Conservation (phyloP, 1,284 basidiomycete species). For the Pyrrhoderma noxium region DNA sequence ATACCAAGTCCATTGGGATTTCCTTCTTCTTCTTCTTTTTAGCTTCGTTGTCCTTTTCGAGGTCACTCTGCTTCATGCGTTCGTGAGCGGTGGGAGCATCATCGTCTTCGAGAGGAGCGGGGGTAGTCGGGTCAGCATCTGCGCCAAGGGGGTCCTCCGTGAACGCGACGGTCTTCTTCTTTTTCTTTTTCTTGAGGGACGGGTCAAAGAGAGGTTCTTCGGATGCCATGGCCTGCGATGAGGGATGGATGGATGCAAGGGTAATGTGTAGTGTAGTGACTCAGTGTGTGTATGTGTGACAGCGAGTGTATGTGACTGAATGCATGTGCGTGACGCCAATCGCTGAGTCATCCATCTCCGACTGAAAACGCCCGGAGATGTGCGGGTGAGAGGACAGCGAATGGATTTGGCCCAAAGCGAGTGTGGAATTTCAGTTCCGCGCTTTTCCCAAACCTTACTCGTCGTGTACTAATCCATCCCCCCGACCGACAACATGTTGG, state of each 20-base stretch:
- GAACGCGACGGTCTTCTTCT: conserved; percentile 81
- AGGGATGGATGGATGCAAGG: conserved; percentile 18
- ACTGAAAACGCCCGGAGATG: no score
- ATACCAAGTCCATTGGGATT: conserved; percentile 75
- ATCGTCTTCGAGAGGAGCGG: conserved; percentile 57
- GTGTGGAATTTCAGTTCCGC: no score
- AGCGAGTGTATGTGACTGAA: no score
- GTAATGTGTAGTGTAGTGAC: neutral
- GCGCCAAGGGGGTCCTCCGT: conserved; percentile 77
- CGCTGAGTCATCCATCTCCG: no score
- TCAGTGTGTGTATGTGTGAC: no score
- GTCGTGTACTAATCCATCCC: conserved; percentile 14
- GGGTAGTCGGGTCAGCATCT: conserved; percentile 73
- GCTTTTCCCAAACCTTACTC: no score
- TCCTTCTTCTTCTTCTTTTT: conserved; percentile 94
- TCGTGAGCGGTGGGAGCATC: conserved; percentile 74
- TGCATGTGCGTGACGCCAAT: no score
- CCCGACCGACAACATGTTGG: conserved; percentile 37
- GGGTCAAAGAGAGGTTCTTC: conserved; percentile 79
- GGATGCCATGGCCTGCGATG: conserved; percentile 34
- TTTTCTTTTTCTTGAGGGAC: conserved; percentile 72
- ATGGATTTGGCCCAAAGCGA: no score
- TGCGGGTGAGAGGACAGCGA: no score
- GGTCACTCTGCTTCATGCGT: conserved; percentile 51
- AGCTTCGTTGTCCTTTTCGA: conserved; percentile 25